Conservation (phyloP, 2,329 filamentous ascomycete genomes). For the Pseudogymnoascus sp. region DNA sequence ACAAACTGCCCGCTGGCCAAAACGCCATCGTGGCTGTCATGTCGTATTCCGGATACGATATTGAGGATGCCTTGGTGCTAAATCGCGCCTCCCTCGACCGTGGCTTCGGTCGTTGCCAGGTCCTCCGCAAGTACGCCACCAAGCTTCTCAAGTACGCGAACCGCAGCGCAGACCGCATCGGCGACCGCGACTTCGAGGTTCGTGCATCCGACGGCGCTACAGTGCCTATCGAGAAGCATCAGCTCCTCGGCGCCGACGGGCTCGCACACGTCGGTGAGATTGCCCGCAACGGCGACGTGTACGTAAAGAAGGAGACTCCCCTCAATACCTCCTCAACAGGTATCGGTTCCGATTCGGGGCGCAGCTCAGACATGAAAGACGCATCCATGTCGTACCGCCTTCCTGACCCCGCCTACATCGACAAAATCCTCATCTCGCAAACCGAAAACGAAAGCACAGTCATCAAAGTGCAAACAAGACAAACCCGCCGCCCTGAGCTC, state of each 20-base stretch:
- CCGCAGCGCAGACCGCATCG: slow-evolving; percentile 59
- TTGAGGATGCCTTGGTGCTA: slow-evolving; percentile 91
- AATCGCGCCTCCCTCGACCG: slow-evolving; percentile 95
- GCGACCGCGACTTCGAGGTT: slow-evolving; percentile 43
- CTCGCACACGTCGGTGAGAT: slow-evolving; percentile 78
- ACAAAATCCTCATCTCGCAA: slow-evolving; percentile 90
- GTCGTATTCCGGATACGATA: slow-evolving; percentile 99
- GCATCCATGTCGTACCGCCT: slow-evolving; percentile 71
- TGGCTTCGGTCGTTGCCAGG: slow-evolving; percentile 92
- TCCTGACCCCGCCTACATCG: slow-evolving; percentile 78
- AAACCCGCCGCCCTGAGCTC: slow-evolving; percentile 87
- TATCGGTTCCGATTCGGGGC: slow-evolving; percentile 57
- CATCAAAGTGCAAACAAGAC: slow-evolving; percentile 91
- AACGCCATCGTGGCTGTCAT: slow-evolving; percentile 98
- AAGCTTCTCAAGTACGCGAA: slow-evolving; percentile 86
- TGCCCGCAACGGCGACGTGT: slow-evolving; percentile 70
- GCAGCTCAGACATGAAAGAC: slow-evolving; percentile 55
- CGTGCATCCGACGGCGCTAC: slow-evolving; percentile 51
- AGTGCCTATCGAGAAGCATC: slow-evolving; percentile 57
- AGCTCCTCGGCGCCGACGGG: slow-evolving; percentile 73
- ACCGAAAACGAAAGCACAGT: slow-evolving; percentile 80
- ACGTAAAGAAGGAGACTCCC: slow-evolving; percentile 84
- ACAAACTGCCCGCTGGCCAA: slow-evolving; percentile 92
- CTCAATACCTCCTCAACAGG: slow-evolving; percentile 66
- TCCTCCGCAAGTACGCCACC: slow-evolving; percentile 89